Percentiles rank a stretch among this genome's conserved stretches.
Evolutionary conservation across 306 rosid species (phyloP).

Genomic region (Canavalia ensiformis): DNA sequence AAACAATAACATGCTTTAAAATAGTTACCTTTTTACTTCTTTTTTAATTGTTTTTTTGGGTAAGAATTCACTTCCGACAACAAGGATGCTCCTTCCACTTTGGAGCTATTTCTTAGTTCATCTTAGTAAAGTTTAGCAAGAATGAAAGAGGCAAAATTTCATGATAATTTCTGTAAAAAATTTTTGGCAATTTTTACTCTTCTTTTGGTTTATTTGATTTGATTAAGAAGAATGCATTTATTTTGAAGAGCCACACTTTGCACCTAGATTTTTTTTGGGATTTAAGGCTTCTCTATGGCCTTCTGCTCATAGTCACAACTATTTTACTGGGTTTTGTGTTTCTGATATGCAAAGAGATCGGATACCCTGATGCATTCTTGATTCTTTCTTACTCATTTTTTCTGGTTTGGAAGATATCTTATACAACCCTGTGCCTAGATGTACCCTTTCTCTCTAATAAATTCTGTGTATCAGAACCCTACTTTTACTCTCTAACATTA

Average conservation of each 20-base stretch:
- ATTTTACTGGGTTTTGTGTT: background rate
- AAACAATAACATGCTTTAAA: background rate
- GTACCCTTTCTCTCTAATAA: background rate
- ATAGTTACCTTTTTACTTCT: background rate
- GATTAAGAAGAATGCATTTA: background rate
- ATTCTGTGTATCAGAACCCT: too few species aligned
- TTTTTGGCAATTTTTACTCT: background rate
- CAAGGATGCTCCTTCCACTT: constrained; percentile 1
- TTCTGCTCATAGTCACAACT: background rate
- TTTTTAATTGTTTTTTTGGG: background rate
- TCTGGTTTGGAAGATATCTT: constrained; percentile 15
- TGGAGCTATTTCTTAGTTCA: constrained; percentile 11
- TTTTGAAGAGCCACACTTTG: background rate
- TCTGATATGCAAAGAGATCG: background rate
- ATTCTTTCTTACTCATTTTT: background rate
- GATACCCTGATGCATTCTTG: background rate
- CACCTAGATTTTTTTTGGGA: background rate
- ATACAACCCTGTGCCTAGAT: background rate
- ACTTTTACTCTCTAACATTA: background rate
- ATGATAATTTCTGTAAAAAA: background rate
- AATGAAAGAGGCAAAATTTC: background rate
- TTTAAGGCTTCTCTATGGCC: background rate
- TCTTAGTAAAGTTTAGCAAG: background rate
- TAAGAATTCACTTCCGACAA: constrained; percentile 4
- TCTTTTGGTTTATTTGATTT: constrained; percentile 29